Conservation (phyloP, 495 filamentous ascomycete genomes). For the Durotheca rogersii region DNA sequence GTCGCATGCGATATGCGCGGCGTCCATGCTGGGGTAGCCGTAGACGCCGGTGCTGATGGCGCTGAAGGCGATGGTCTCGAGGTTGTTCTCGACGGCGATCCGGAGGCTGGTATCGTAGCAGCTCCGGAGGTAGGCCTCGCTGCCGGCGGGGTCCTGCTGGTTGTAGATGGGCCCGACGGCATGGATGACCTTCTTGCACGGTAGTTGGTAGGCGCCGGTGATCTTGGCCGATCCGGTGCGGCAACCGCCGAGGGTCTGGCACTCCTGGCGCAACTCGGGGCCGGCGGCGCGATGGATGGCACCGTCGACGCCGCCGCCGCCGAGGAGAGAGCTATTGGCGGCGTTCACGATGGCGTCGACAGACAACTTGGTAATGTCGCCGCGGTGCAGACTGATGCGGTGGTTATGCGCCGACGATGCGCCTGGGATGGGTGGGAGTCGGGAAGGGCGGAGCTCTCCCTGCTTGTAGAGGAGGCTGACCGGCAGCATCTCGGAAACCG, state of each 20-base stretch:
- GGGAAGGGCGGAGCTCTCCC: conserved; percentile 38
- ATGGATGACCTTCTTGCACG: conserved; percentile 79
- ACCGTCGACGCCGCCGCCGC: conserved; percentile 85
- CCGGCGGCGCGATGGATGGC: conserved; percentile 88
- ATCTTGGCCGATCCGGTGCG: conserved; percentile 80
- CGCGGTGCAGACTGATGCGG: conserved; percentile 66
- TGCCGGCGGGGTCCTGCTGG: conserved; percentile 36
- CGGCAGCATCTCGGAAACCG: conserved; percentile 61
- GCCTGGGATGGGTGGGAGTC: conserved; percentile 11
- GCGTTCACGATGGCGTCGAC: conserved; percentile 92
- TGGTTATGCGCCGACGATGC: conserved; percentile 59
- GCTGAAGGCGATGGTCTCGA: conserved; percentile 76
- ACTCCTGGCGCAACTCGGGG: conserved; percentile 64
- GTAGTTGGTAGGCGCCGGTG: conserved; percentile 73
- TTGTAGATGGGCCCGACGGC: conserved; percentile 86
- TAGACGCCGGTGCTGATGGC: conserved; percentile 87
- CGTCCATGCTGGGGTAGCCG: conserved; percentile 75
- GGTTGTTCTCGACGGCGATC: conserved; percentile 63
- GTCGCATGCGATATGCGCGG: conserved; percentile 65
- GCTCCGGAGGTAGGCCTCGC: conserved; percentile 55
- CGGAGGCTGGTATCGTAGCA: conserved; percentile 79
- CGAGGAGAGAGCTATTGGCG: conserved; percentile 74
- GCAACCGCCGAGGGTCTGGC: conserved; percentile 67
- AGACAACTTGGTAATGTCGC: conserved; percentile 79
- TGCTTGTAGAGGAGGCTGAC: conserved; percentile 61